phyloP scores from a whole-genome alignment of 345 rosid species.

The Geranium rotundifolium region DNA sequence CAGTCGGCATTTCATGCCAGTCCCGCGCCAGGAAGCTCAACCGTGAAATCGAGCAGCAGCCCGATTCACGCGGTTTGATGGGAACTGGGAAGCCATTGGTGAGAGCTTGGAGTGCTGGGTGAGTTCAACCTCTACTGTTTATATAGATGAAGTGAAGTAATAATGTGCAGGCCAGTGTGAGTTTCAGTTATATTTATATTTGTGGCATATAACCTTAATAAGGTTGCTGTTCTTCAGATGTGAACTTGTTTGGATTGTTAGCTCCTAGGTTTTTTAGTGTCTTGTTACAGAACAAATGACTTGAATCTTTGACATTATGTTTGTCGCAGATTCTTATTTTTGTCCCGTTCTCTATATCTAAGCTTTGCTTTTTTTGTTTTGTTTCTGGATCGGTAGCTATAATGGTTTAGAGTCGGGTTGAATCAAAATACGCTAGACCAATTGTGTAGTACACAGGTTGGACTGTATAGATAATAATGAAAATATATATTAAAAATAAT shows the following conservation, averaged over 20 bases:
- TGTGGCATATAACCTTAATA: constrained; percentile 3
- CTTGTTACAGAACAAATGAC: constrained; percentile 7
- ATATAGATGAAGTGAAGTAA: constrained; percentile 11
- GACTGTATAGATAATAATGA: too few species aligned
- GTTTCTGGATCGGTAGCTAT: too few species aligned
- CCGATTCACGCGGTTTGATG: constrained; percentile 56
- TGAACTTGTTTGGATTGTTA: background rate
- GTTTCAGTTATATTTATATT: background rate
- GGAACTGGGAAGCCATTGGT: background rate
- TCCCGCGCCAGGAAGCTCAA: constrained; percentile 43
- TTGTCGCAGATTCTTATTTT: background rate
- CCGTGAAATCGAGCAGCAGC: constrained; percentile 34
- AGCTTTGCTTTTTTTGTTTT: too few species aligned
- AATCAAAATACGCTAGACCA: too few species aligned
- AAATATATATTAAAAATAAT: too few species aligned
- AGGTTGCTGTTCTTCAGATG: background rate
- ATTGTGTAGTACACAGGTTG: too few species aligned
- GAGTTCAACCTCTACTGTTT: constrained; percentile 2
- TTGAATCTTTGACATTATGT: constrained; percentile 6
- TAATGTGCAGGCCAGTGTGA: constrained; percentile 7
- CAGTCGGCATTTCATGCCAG: constrained; percentile 96
- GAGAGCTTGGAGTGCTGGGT: background rate
- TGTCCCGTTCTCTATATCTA: background rate
- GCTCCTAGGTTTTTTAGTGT: constrained; percentile 8
- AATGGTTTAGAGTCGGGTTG: too few species aligned